Base-by-base conservation (phyloP, 257 asterid genomes). In the Solanum etuberosum region DNA sequence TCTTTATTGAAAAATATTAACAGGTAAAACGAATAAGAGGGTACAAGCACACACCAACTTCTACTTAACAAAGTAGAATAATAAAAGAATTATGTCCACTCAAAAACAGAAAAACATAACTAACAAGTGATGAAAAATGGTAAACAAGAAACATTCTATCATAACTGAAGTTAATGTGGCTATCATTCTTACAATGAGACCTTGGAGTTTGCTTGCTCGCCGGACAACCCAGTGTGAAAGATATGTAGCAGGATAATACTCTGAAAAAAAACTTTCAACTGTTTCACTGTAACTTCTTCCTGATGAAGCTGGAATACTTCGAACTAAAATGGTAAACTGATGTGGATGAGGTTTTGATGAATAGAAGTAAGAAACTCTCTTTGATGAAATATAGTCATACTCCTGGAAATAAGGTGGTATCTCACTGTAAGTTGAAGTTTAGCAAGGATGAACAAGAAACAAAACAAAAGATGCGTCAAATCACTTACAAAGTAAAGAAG, bases 401-500 rank as follows among this genome's bases (percentile, higher is more conserved):
- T 97, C 99, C 99, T 96, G 98, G 91, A 92, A 43, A 89, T 82
- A 54, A 88, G 88, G 91, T 31, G 88, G 57, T 51, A 86, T 83
- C 37, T 71, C 83, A 84, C 71, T 40, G 68, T 72, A 46, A 78
- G 51, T 84, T 84, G 83, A 87, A 29, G 68, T 81, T 81, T 81
- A 29, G 20, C 68, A 48, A 81, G 10, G 61, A 84, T 48, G 83
- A 71, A 83, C 86, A 87, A 70, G 78, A 40, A 59, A 72, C 2
- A 83, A 65, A 77, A 67, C 48, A 25, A 71, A 35, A 72, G 86
- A 84, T 25, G 65, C 34, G 87, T 32, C 87, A 87, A 88, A 84
- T 87, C 85, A 95, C 99, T 96, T 91, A 95, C 99, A 86, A 72
- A 88, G 92, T 97, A 97, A 88, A 97, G 99, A 90, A 93, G 96